phyloP scores from a whole-genome alignment of 345 rosid genomes.

The Dovyalis caffra region DNA sequence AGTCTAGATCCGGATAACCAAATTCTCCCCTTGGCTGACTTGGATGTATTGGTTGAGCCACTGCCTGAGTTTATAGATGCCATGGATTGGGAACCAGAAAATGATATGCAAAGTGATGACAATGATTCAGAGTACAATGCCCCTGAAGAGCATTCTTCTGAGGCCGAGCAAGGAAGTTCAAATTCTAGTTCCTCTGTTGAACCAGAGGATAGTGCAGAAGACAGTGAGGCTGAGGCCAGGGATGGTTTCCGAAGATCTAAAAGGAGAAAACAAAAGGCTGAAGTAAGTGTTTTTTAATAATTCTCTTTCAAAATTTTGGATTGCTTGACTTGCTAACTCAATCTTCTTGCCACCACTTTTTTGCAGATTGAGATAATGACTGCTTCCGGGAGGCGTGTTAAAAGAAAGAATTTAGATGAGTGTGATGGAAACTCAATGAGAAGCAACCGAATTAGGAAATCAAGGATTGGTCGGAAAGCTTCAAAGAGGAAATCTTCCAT shows the following conservation, averaged over 20 bases:
- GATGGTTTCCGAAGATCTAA: slow-evolving; percentile 69
- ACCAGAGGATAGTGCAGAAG: slow-evolving; percentile 57
- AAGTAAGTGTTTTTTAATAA: slow-evolving; percentile 43
- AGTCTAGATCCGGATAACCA: slow-evolving; percentile 81
- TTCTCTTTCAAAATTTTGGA: not conserved
- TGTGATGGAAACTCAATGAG: slow-evolving; percentile 49
- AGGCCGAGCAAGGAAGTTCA: slow-evolving; percentile 68
- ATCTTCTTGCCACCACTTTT: slow-evolving; percentile 1
- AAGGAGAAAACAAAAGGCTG: slow-evolving; percentile 65
- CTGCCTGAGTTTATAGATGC: slow-evolving; percentile 78
- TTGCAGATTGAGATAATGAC: slow-evolving; percentile 78
- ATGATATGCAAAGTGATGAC: slow-evolving; percentile 69
- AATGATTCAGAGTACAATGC: slow-evolving; percentile 94
- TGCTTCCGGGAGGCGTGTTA: slow-evolving; percentile 89
- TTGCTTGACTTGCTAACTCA: slow-evolving; percentile 7
- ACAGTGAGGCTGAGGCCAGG: slow-evolving; percentile 58
- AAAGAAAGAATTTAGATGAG: slow-evolving; percentile 80
- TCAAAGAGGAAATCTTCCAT: slow-evolving; percentile 57
- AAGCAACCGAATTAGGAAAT: slow-evolving; percentile 47
- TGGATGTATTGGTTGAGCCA: slow-evolving; percentile 74
- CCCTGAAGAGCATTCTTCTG: slow-evolving; percentile 71
- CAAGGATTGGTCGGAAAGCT: slow-evolving; percentile 52
- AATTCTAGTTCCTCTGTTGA: slow-evolving; percentile 61
- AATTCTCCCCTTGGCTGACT: slow-evolving; percentile 82
- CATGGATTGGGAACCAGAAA: slow-evolving; percentile 96